Evolutionary conservation across 2,329 filamentous ascomycete genomes (phyloP).

Genomic region (Venturia carpophila): DNA sequence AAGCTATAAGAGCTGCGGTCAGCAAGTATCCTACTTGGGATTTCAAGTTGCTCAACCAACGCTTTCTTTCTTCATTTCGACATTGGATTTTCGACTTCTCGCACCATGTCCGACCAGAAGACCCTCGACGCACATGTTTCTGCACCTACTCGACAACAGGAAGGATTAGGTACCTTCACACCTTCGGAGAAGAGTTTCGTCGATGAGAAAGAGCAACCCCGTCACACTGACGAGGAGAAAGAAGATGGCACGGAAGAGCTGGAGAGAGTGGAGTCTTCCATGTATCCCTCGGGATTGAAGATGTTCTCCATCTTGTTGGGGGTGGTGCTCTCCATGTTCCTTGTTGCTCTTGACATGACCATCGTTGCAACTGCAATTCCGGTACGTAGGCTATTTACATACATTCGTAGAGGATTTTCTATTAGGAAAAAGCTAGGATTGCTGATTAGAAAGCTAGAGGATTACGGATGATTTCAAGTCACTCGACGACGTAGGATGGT

Average conservation of each 20-base stretch:
- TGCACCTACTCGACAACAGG: background rate
- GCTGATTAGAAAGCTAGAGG: background rate
- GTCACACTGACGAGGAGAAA: conserved; percentile 10
- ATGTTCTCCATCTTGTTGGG: conserved; percentile 18
- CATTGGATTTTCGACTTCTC: background rate
- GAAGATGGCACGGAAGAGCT: background rate
- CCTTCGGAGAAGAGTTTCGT: conserved; percentile 16
- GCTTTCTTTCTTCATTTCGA: background rate
- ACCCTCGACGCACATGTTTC: background rate
- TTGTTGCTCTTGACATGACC: conserved; percentile 22
- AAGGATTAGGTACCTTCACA: conserved; percentile 4
- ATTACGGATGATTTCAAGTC: conserved; percentile 33
- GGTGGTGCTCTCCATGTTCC: conserved; percentile 17
- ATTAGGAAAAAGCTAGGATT: no score
- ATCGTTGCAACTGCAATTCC: conserved; percentile 34
- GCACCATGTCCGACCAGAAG: background rate
- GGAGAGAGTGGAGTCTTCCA: conserved; percentile 7
- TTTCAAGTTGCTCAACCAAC: background rate
- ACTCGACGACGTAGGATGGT: conserved; percentile 32
- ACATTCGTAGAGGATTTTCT: no score
- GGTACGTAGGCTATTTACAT: no score
- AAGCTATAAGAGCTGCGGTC: background rate
- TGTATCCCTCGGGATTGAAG: conserved; percentile 18
- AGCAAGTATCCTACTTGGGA: background rate
- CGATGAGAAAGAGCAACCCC: conserved; percentile 16